Percentiles rank a stretch among this genome's conserved stretches.
Conservation (phyloP, 345 rosid genomes). For the Corchorus olitorius region DNA sequence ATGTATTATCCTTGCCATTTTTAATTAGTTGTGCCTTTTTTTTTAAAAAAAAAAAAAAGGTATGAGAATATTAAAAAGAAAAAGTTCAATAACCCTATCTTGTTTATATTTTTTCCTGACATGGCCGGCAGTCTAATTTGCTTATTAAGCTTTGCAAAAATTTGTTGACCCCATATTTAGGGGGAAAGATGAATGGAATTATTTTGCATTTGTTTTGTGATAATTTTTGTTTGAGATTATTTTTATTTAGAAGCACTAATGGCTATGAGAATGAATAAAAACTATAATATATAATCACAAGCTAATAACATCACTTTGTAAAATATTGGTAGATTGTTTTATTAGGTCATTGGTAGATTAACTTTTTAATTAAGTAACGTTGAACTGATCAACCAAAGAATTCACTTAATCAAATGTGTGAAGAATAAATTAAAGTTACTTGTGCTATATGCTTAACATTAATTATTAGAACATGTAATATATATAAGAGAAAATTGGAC, state of each 20-base stretch:
- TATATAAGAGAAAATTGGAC: not conserved
- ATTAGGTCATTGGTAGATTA: too few relatives aligned
- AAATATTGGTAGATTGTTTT: too few relatives aligned
- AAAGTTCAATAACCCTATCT: not conserved
- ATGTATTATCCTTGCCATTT: conserved; percentile 8
- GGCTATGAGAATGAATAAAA: not conserved
- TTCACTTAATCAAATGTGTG: not conserved
- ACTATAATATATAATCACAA: too few relatives aligned
- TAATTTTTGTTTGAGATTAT: too few relatives aligned
- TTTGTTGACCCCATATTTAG: too few relatives aligned
- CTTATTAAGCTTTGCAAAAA: not conserved
- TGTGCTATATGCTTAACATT: not conserved
- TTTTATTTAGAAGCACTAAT: too few relatives aligned
- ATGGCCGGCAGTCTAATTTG: not conserved
- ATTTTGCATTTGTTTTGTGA: not conserved
- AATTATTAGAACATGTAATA: too few relatives aligned
- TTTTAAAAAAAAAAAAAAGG: not conserved
- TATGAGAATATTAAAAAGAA: not conserved
- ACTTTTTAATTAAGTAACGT: not conserved
- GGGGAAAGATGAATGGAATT: not conserved
- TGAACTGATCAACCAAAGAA: not conserved
- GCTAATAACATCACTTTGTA: too few relatives aligned
- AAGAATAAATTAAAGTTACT: not conserved
- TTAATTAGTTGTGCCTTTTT: not conserved
- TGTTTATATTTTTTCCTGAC: not conserved